Base-by-base conservation (phyloP, 805 yeast genomes). In the Monosporozyma unispora region DNA sequence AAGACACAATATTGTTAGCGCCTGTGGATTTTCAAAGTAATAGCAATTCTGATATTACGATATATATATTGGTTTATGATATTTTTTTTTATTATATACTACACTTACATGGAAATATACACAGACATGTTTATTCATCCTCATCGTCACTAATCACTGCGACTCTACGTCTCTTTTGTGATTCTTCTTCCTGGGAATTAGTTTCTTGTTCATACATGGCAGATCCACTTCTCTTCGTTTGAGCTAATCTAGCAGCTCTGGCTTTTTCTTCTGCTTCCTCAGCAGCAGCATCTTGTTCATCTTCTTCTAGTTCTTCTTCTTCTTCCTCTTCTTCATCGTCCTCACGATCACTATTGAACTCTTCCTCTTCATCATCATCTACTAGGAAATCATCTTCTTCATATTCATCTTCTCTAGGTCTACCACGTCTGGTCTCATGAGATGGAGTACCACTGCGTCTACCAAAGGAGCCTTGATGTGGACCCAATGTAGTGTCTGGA, bases 231-330 rank as follows among this genome's bases (percentile, higher is more conserved):
- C 73, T 69, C 60, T 82, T 82, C 48, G 80, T 70, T 48, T 69
- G 65, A 57, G 75, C 75, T 55, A 82, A 69, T 58, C 83, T 72
- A 55, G 78, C 82, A 0, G 84, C 85, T 10, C 79, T 83, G 49
- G 66, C 64, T 50, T 73, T 77, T n/a, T 71, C 79, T 16, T 72
- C 75, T 37, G 73, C 79, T 10, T 70, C 77, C 3, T 69, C 76
- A 5, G 65, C 77, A 1, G 72, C 77, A 14, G 70, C 79, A n/a
- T 72, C 75, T 31, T 72, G 78, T 9, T 70, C 76, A 3, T 68
- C 76, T 9, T 65, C 77, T 1, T 70, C 76, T 2, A 68, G 74
- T 2, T 69, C 78, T 10, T 65, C 76, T 3, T 66, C 77, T 22
- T 64, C 72, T 21, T 64, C 70, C 12, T 51, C 62, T 4, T 57